Evolutionary conservation across 805 yeast species (phyloP).

Genomic region (Candida coquimbonensis): DNA sequence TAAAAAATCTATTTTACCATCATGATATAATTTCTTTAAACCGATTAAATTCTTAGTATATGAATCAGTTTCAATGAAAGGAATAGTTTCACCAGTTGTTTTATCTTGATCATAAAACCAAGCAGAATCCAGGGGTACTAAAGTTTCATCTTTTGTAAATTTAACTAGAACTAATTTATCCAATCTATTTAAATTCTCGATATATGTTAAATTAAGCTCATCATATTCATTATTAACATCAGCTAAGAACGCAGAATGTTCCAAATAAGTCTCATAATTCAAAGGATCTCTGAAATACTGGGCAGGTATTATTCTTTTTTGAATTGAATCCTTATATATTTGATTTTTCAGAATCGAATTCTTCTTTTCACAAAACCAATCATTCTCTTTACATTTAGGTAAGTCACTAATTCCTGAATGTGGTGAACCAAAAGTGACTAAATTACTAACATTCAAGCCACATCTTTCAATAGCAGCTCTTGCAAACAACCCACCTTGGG

Average conservation of each 20-base stretch:
- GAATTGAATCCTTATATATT: constrained; percentile 53
- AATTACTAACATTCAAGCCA: constrained; percentile 35
- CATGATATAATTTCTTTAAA: constrained; percentile 37
- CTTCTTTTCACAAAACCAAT: constrained; percentile 53
- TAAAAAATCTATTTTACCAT: constrained; percentile 40
- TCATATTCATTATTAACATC: constrained; percentile 56
- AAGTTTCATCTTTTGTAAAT: constrained; percentile 57
- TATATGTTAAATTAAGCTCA: constrained; percentile 32
- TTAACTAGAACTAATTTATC: constrained; percentile 51
- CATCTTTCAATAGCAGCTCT: constrained; percentile 62
- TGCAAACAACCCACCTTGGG: constrained; percentile 81
- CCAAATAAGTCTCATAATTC: constrained; percentile 46
- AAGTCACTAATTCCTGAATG: constrained; percentile 70
- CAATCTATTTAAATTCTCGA: constrained; percentile 34
- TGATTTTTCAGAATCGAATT: constrained; percentile 51
- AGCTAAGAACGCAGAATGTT: constrained; percentile 52
- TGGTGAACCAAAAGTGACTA: constrained; percentile 76
- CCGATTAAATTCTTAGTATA: constrained; percentile 58
- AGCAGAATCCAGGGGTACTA: constrained; percentile 68
- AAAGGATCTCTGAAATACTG: constrained; percentile 66
- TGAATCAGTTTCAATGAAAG: constrained; percentile 41
- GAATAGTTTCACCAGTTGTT: constrained; percentile 33
- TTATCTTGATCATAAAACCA: constrained; percentile 53
- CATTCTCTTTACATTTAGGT: constrained; percentile 47
- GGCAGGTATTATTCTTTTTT: constrained; percentile 56